Base-by-base conservation (phyloP, 73 alveolate genomes). In the Uronychia setigera region DNA sequence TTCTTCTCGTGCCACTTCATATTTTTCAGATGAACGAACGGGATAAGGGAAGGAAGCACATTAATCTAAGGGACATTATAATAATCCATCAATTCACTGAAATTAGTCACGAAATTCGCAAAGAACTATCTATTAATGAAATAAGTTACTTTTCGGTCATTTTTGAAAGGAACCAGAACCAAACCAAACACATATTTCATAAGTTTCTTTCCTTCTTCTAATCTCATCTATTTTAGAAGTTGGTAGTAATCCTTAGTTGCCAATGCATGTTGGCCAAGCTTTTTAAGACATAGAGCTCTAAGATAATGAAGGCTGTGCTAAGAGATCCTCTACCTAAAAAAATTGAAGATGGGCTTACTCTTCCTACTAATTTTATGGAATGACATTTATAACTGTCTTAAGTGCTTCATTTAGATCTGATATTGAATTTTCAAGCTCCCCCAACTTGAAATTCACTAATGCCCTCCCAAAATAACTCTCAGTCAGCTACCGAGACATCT, bases 391-490 rank as follows among this genome's bases (percentile, higher is more conserved):
- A n/a, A 46, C 67, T 85, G 32, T 82, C 1, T 14, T 27, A 11
- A 19, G 74, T 81, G 26, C 25, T 25, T 31, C 30, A 26, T 29
- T 28, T 85, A 84, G 34, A 26, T 35, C 14, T 31, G 9, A 25
- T 25, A 11, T 30, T 74, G 60, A 0, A 81, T 31, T 1, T 85
- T n/a, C 0, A 77, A 59, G 32, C 86, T 85, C 81, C 74, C 76
- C 67, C 26, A 77, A 74, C 59, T 85, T 85, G 59, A 85, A 85
- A 78, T 84, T 76, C 31, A 83, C 77, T 26, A 85, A 33, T 11
- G 91, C 91, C 31, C 91, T 85, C 57, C 91, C 91, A 78, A 77
- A 85, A 76, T 85, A 85, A 26, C 67, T 46, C n/a, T 46, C 67
- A 46, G 67, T 46, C 5, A 46, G 67, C 19, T 19, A 46, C 19